These are phyloP conservation scores for Solanum aculeatissimum DNA, from an alignment of 305 asterid species.

Conservation along the genomic window DNA sequence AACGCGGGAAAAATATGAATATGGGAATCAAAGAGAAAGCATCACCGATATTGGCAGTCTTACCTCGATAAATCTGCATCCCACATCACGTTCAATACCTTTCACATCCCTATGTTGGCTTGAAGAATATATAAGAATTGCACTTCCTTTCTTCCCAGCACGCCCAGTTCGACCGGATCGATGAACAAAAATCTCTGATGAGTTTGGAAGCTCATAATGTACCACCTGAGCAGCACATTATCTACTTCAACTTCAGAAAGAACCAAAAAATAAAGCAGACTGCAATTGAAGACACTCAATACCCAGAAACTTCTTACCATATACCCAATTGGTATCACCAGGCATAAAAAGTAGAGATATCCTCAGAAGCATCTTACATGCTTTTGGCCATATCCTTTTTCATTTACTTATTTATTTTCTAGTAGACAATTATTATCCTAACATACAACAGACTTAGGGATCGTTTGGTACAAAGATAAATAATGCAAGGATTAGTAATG, in stretches of 20 bases:
- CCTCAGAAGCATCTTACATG: neutral
- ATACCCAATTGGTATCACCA: neutral
- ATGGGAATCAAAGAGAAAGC: neutral
- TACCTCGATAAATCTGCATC: slow-evolving; percentile 70
- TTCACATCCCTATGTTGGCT: slow-evolving; percentile 56
- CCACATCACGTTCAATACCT: slow-evolving; percentile 78
- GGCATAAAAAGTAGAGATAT: neutral
- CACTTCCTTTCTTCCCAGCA: slow-evolving; percentile 92
- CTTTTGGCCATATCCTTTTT: neutral
- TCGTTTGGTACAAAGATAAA: too few species aligned
- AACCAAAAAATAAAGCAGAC: neutral
- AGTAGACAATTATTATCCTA: neutral
- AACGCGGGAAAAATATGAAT: neutral
- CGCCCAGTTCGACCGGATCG: slow-evolving; percentile 98
- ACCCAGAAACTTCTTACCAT: neutral
- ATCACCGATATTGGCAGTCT: neutral
- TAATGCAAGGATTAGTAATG: too few species aligned
- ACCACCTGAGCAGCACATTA: slow-evolving; percentile 45
- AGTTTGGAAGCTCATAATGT: slow-evolving; percentile 82
- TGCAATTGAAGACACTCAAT: neutral
- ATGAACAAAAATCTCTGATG: slow-evolving; percentile 78
- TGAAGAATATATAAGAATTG: slow-evolving; percentile 61
- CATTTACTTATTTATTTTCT: neutral
- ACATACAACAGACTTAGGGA: neutral
- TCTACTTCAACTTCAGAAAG: neutral